A percentile compares a stretch with the other conserved stretches of the same genome.
These are phyloP conservation scores for Termitomyces sp. DNA, from an alignment of 768 basidiomycete species.

Conservation along the genomic window DNA sequence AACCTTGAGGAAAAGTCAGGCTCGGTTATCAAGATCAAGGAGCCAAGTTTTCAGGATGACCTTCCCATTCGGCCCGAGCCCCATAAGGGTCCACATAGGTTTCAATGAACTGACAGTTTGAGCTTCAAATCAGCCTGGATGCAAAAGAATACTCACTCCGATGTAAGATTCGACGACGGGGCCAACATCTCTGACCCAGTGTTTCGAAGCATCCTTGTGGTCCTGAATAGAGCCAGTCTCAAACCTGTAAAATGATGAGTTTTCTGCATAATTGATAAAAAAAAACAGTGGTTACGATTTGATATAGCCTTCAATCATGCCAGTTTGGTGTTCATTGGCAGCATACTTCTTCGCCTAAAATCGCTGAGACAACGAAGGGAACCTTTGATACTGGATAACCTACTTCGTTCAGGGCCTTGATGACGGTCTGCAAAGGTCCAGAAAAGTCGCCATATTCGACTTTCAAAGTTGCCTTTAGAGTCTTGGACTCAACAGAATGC, in stretches of 20 bases:
- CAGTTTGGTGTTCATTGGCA: conserved; percentile 65
- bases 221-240: conserved; percentile 71
- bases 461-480: conserved; percentile 43
- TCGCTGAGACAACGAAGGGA: neutral
- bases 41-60: conserved; percentile 23
- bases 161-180: conserved; percentile 88
- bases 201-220: conserved; percentile 70
- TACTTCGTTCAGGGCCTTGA: conserved; percentile 56
- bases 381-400: neutral
- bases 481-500: conserved; percentile 42
- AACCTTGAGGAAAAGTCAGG: conserved; percentile 42
- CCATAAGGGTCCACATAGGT: conserved; percentile 89
- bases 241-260: conserved; percentile 41
- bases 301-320: conserved; percentile 75
- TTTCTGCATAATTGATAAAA: neutral
- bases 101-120: conserved; percentile 52
- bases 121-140: neutral
- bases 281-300: conserved; percentile 44
- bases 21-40: neutral
- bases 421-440: conserved; percentile 44
- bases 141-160: conserved; percentile 36
- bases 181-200: conserved; percentile 85
- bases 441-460: conserved; percentile 77
- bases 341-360: conserved; percentile 65
- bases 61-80: conserved; percentile 92